Conservation (phyloP, 306 rosid species). For the Cotoneaster glaucophyllus region DNA sequence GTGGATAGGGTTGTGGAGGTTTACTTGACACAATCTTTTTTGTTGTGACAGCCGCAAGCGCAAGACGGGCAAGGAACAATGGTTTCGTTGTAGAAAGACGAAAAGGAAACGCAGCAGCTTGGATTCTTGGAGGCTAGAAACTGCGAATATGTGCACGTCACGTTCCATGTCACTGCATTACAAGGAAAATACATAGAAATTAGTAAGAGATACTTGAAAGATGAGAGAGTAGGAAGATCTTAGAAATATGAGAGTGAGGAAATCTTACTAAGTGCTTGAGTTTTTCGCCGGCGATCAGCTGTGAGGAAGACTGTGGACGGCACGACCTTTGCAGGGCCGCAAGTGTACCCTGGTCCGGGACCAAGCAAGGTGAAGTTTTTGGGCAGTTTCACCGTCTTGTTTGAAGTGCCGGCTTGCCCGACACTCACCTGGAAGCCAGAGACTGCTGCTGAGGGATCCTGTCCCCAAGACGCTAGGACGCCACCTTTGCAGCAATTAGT, state of each 20-base stretch:
- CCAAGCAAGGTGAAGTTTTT: constrained; percentile 60
- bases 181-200: not conserved
- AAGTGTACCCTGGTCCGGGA: constrained; percentile 73
- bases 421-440: constrained; percentile 78
- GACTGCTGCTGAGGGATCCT: constrained; percentile 55
- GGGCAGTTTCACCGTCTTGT: constrained; percentile 72
- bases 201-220: not conserved
- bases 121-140: constrained; percentile 84
- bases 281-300: constrained; percentile 49
- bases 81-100: constrained; percentile 77
- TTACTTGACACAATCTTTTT: constrained; percentile 67
- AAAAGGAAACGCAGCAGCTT: constrained; percentile 89
- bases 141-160: constrained; percentile 87
- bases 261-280: constrained; percentile 56
- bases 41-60: constrained; percentile 86
- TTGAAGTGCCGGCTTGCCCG: constrained; percentile 64
- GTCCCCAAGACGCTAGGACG: constrained; percentile 67
- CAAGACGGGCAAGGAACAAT: constrained; percentile 77
- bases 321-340: constrained; percentile 65
- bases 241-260: not conserved
- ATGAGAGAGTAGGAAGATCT: not conserved
- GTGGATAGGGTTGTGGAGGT: constrained; percentile 8
- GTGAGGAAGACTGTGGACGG: constrained; percentile 51
- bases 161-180: constrained; percentile 93
- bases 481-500: constrained; percentile 70